phyloP scores from a whole-genome alignment of 768 basidiomycete genomes.

The Suillus hirtellus region DNA sequence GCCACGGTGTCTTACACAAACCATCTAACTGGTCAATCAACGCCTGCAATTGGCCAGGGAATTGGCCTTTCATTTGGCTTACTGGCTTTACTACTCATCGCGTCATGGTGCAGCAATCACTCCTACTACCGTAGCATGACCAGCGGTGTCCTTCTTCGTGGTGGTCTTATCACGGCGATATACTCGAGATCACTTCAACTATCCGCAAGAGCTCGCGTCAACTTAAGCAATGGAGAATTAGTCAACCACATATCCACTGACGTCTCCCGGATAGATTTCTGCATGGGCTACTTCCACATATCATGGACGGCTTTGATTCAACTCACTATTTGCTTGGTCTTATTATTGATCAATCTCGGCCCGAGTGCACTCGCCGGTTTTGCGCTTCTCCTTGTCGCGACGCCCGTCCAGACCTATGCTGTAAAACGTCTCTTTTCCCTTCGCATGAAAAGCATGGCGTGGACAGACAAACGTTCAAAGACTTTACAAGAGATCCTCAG shows the following conservation, averaged over 20 bases:
- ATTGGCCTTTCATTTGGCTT: conserved; percentile 77
- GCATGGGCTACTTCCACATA: conserved; percentile 79
- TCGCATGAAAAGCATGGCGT: conserved; percentile 75
- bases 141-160: conserved; percentile 78
- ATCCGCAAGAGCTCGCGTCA: conserved; percentile 75
- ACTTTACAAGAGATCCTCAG: conserved; percentile 86
- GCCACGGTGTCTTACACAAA: conserved; percentile 59
- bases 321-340: conserved; percentile 70
- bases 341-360: conserved; percentile 75
- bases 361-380: conserved; percentile 56
- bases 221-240: conserved; percentile 83
- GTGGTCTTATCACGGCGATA: conserved; percentile 85
- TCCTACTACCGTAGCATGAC: conserved; percentile 79
- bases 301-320: conserved; percentile 78
- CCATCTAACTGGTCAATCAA: conserved; percentile 37
- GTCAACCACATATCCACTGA: conserved; percentile 95
- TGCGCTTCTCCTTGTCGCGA: conserved; percentile 64
- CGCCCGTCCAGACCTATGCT: conserved; percentile 68
- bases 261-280: conserved; percentile 89
- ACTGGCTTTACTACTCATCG: conserved; percentile 63
- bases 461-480: conserved; percentile 90
- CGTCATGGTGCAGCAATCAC: conserved; percentile 72
- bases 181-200: conserved; percentile 77
- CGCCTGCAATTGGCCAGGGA: conserved; percentile 53
- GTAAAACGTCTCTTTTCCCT: conserved; percentile 66